phyloP scores from a whole-genome alignment of 164 flowering plant species.

The Vitis vinifera region ASM3070453v1 NC_081816.1:8183001-8183500 shows the following conservation, averaged over 20 bases:
- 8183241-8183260: conserved; percentile 3
- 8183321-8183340: conserved; percentile 47
- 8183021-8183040: conserved; percentile 23
- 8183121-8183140: conserved; percentile 23
- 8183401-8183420: conserved; percentile 29
- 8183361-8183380: conserved; percentile 37
- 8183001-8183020: conserved; percentile 19
- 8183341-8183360: conserved; percentile 3
- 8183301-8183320: conserved; percentile 9
- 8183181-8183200: background rate
- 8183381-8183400: conserved; percentile 24
- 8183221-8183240: conserved; percentile 16
- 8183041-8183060: conserved; percentile 28
- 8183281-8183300: conserved; percentile 51
- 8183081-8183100: conserved; percentile 29
- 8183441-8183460: conserved; percentile 19
- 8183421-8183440: conserved; percentile 4
- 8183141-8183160: conserved; percentile 23
- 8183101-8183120: conserved; percentile 1
- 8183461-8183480: conserved; percentile 8
- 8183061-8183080: conserved; percentile 35
- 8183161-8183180: background rate
- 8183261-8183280: conserved; percentile 13
- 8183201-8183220: background rate
- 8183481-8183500: background rate